Base-by-base conservation (phyloP, 2,329 filamentous ascomycete genomes). In the Colletotrichum truncatum region DNA sequence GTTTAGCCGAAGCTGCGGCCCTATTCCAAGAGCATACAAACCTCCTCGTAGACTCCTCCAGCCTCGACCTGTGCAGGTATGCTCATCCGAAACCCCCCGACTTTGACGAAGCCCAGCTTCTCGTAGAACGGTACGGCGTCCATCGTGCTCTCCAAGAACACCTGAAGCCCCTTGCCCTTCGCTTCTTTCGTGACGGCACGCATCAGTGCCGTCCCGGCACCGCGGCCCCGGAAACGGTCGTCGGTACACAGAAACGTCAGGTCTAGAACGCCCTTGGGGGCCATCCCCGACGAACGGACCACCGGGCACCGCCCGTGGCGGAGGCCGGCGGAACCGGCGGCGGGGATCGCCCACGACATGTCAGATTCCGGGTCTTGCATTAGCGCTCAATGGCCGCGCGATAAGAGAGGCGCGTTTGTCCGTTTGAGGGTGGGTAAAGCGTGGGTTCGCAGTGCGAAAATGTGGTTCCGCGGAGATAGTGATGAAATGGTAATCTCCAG, bases 171-270 rank as follows among this genome's bases (percentile, higher is more conserved):
- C 10, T 77, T 75, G 12, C 62, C 71, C 9, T 69, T 68, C 2
- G 78, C 80, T 59, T 73, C 66, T 5, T 72, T 68, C 52, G 77
- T 72, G n/a, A 81, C 73, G 26, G 67, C 69, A 41, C 72, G 62
- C 18, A 79, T 70, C 21, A 82, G 71, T 18, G 67, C 55, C 23
- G 75, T 74, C 6, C 76, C 80, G 21, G 75, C 77, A 34, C 80
- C 79, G 56, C 67, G 74, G 11, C 77, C 73, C 25, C 73, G 72
- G 64, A 73, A 77, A 32, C 66, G 67, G 18, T 76, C 76, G 67
- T 78, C 71, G 23, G 75, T 77, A 68, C 79, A 82, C 55, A 82
- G 70, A 67, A 80, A 82, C 38, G 75, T 75, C 32, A 79, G 73
- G 57, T 79, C 77, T 77, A 21, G 41, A 66, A 30, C n/a, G n/a